Evolutionary conservation across 805 yeast genomes (phyloP), one percentile per base, ranked within the genome.

Genomic region (Nakazawaea ishiwadae): DNA sequence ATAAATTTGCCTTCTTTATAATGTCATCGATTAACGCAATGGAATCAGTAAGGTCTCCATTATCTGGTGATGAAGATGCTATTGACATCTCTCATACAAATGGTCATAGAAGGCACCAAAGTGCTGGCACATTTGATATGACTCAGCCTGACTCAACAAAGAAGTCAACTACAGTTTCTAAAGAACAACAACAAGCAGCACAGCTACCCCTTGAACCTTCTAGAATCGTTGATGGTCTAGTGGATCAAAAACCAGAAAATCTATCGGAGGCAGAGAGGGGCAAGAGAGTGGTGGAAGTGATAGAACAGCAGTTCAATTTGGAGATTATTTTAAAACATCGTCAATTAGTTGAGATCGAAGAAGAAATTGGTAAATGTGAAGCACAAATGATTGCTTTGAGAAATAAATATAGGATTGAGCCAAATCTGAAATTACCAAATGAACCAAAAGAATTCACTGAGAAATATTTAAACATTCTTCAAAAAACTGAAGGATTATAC

Each of bases 271-370:
- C 31, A 6, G 20, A 32, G 20, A 24, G 19, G 32, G 40, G 19
- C n/a, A 37, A 40, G 54, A 59, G 48, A 61, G 60, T 35, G 57
- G 65, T 28, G 53, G 69, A 33, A 55, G 63, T 38, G 14, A 48
- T 50, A 2, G 49, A 48, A 30, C 63, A 73, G 44, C 78, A 77
- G 48, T 60, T 80, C 15, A 81, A 80, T 52, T 53, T 79, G 34
- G 85, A 80, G 49, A 76, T 80, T 10, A 51, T 81, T 21, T 58
- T 81, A 37, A 79, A 77, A 41, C 82, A 79, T 56, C 68, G 73
- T 44, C 85, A 81, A 53, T 54, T 71, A 34, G 61, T 66, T 29
- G 54, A 69, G 16, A 65, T 78, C 1, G 72, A 75, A 40, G 67
- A 68, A 31, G 85, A 80, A 49, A 65, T 79, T 1, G 68, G 71